Conservation (phyloP, 73 alveolate species). For the Diophrys appendiculata region DNA sequence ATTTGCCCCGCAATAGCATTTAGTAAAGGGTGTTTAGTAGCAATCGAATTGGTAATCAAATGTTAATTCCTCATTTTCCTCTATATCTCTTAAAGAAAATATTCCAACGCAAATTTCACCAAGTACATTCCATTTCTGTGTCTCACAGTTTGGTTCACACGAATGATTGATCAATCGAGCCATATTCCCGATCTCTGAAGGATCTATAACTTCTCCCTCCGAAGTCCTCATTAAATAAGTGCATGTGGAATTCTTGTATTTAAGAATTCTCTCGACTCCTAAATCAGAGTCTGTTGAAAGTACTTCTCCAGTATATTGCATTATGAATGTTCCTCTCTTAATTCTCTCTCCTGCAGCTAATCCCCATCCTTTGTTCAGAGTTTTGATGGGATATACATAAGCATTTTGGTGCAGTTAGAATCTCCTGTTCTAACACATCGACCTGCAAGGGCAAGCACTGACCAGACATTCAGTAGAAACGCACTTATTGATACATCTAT, state of each 20-base stretch:
- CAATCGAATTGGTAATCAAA: slow-evolving; percentile 95
- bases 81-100: slow-evolving; percentile 91
- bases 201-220: slow-evolving; percentile 95
- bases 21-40: slow-evolving; percentile 92
- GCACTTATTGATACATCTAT: slow-evolving; percentile 86
- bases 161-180: slow-evolving; percentile 98
- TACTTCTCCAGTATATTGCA: slow-evolving; percentile 97
- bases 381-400: slow-evolving; percentile 92
- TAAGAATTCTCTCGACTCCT: slow-evolving; percentile 84
- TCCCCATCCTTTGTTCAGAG: slow-evolving; percentile 95
- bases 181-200: slow-evolving; percentile 94
- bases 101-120: slow-evolving; percentile 98
- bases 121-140: slow-evolving; percentile 96
- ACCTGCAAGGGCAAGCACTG: slow-evolving; percentile 84
- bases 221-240: slow-evolving; percentile 93
- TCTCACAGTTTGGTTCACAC: slow-evolving; percentile 98
- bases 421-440: slow-evolving; percentile 87
- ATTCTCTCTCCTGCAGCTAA: slow-evolving; percentile 94
- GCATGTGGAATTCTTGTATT: slow-evolving; percentile 86
- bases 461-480: slow-evolving; percentile 92
- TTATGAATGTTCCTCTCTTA: slow-evolving; percentile 91
- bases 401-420: slow-evolving; percentile 94
- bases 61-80: slow-evolving; percentile 94
- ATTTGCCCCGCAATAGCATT: slow-evolving; percentile 94
- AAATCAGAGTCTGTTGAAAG: slow-evolving; percentile 86